phyloP scores from a whole-genome alignment of 345 rosid genomes.

The Tarenaya hassleriana region DNA sequence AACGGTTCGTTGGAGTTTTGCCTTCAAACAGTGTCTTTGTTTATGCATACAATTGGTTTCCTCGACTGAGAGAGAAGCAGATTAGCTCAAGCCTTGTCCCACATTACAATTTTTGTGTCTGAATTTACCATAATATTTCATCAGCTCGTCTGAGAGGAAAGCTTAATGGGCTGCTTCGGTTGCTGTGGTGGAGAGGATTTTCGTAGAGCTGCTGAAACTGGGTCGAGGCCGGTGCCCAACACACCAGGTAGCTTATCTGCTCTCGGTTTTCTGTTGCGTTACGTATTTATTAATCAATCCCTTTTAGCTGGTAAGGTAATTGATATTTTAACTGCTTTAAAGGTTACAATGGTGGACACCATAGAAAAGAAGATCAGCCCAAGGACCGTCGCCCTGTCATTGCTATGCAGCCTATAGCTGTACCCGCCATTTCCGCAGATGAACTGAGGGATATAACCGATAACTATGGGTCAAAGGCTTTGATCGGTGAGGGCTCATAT shows the following conservation, averaged over 20 bases:
- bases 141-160: neutral
- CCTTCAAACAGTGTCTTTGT: no score
- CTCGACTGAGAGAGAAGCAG: no score
- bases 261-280: slow-evolving; percentile 1
- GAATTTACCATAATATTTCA: no score
- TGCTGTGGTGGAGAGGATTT: slow-evolving; percentile 56
- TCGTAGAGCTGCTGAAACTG: slow-evolving; percentile 44
- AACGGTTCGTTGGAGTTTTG: no score
- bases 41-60: no score
- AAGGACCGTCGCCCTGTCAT: slow-evolving; percentile 30
- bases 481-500: slow-evolving; percentile 90
- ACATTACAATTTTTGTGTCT: neutral
- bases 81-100: neutral
- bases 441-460: slow-evolving; percentile 62
- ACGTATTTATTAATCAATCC: neutral
- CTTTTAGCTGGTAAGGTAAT: slow-evolving; percentile 2
- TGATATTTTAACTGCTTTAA: slow-evolving; percentile 12
- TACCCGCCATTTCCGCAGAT: slow-evolving; percentile 45
- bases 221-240: slow-evolving; percentile 38
- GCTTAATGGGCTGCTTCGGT: slow-evolving; percentile 61
- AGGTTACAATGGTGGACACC: slow-evolving; percentile 48
- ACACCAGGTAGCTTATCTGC: slow-evolving; percentile 33
- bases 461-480: slow-evolving; percentile 55
- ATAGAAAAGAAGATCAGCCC: slow-evolving; percentile 31
- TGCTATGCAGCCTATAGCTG: slow-evolving; percentile 48